These are phyloP conservation scores for Arthrocladium fulminans DNA, from an alignment of 2,329 filamentous ascomycete genomes.

Conservation along the genomic window DNA sequence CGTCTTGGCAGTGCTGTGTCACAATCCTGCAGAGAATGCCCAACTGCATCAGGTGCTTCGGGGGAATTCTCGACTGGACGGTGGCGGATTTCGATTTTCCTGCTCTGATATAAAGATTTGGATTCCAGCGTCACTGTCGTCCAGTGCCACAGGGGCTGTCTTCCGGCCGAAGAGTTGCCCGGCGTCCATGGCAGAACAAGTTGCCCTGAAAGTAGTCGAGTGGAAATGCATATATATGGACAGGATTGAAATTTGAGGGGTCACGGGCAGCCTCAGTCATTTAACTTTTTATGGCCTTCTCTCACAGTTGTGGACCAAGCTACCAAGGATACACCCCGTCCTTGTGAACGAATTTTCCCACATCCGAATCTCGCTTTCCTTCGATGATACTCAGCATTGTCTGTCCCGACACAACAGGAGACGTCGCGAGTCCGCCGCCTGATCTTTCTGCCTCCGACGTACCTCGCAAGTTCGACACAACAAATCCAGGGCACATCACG, in stretches of 20 bases:
- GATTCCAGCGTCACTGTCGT: too few relatives aligned
- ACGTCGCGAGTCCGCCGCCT: constrained; percentile 10
- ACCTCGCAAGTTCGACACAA: constrained; percentile 37
- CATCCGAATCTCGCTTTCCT: constrained; percentile 34
- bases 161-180: too few relatives aligned
- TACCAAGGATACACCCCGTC: constrained; percentile 15
- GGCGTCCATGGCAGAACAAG: too few relatives aligned
- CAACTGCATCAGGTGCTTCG: not conserved
- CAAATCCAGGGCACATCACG: constrained; percentile 37
- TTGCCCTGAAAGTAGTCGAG: not conserved
- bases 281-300: too few relatives aligned
- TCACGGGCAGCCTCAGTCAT: not conserved
- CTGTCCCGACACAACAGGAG: constrained; percentile 32
- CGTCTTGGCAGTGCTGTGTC: not conserved
- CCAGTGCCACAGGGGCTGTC: too few relatives aligned
- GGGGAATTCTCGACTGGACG: too few relatives aligned
- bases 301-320: constrained; percentile 12
- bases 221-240: not conserved
- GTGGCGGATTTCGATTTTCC: too few relatives aligned
- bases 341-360: constrained; percentile 23
- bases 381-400: constrained; percentile 36
- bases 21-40: not conserved
- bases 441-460: constrained; percentile 27
- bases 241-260: too few relatives aligned
- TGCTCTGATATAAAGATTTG: too few relatives aligned